Base-by-base conservation (phyloP, 306 rosid species). In the Prunus campanulata region DNA sequence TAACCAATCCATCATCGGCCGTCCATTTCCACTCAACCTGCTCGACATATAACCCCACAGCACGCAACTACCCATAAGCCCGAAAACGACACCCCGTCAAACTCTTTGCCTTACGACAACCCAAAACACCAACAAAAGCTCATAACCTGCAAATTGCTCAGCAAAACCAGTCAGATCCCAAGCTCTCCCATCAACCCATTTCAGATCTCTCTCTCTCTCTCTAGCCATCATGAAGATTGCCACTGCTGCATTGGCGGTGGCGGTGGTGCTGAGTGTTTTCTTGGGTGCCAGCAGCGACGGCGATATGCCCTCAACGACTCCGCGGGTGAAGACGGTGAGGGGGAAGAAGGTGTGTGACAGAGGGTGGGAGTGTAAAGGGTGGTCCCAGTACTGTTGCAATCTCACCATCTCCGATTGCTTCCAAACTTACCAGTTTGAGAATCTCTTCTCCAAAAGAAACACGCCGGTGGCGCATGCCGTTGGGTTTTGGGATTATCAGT, bases 401-500 rank as follows among this genome's bases (percentile, higher is more conserved):
- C 80, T 89, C 49, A 92, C 97, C 2, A 91, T 95, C 27, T 47
- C 88, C 1, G 97, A 95, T 47, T 80, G 72, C 66, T 95, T 95
- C 75, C 87, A 90, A 68, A 77, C 81, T 4, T 95, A 92, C 75
- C 97, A 95, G 77, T 95, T 95, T 39, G 99, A 95, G 92, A 84
- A 95, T 48, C 90, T 92, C 2, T 95, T 95, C 83, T 47, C 93
- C 0, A 95, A 92, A 69, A 70, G 99, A 15, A 95, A 91, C 54
- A 0, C 89, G 8, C 99, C 99, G 3, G 78, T 85, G 63, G 97
- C 97, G 0, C 93, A 95, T 7, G 99, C 99, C 8, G 92, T 81
- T 22, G 99, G 92, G 0, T 95, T 92, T 74, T 95, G 99, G 99
- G 99, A 95, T 64, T 95, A 75, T 48, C 86, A 71, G 65, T 87